These are phyloP conservation scores for Talaromyces islandicus DNA, from an alignment of 2,329 filamentous ascomycete genomes.

Conservation along the genomic window DNA sequence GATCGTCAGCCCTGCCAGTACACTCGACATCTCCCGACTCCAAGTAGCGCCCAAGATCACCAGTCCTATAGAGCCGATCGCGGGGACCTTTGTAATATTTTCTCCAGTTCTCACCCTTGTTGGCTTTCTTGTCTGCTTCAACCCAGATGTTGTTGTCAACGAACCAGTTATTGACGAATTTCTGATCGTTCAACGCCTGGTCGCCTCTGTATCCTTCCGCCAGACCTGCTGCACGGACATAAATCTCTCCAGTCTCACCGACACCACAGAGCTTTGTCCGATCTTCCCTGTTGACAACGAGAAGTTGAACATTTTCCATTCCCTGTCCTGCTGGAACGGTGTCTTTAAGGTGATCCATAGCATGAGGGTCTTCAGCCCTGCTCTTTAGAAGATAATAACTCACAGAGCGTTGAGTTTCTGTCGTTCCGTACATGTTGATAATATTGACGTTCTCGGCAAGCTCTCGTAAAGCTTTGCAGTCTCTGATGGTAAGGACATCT, in stretches of 20 bases:
- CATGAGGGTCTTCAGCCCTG: slow-evolving; percentile 44
- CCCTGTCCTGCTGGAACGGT: slow-evolving; percentile 77
- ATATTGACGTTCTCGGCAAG: slow-evolving; percentile 71
- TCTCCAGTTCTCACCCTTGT: slow-evolving; percentile 64
- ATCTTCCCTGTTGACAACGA: slow-evolving; percentile 70
- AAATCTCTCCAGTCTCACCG: slow-evolving; percentile 80
- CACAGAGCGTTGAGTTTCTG: slow-evolving; percentile 75
- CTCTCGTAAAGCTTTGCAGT: slow-evolving; percentile 69
- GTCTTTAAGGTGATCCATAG: slow-evolving; percentile 60
- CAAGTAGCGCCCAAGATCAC: slow-evolving; percentile 74
- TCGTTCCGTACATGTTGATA: slow-evolving; percentile 83
- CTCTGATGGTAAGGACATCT: slow-evolving; percentile 77
- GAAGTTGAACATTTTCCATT: slow-evolving; percentile 82
- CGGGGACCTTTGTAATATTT: slow-evolving; percentile 72
- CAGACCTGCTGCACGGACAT: slow-evolving; percentile 73
- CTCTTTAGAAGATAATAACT: slow-evolving; percentile 76
- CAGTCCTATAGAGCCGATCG: slow-evolving; percentile 81
- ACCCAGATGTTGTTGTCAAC: slow-evolving; percentile 66
- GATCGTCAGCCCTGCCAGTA: slow-evolving; percentile 74
- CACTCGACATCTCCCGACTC: slow-evolving; percentile 67
- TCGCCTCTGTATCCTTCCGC: slow-evolving; percentile 71
- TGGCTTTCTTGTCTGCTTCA: slow-evolving; percentile 51
- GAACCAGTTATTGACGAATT: slow-evolving; percentile 85
- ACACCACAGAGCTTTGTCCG: slow-evolving; percentile 65
- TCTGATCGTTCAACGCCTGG: slow-evolving; percentile 60